Conservation (phyloP, 768 basidiomycete genomes). For the Lepiota brunneoincarnata region DNA sequence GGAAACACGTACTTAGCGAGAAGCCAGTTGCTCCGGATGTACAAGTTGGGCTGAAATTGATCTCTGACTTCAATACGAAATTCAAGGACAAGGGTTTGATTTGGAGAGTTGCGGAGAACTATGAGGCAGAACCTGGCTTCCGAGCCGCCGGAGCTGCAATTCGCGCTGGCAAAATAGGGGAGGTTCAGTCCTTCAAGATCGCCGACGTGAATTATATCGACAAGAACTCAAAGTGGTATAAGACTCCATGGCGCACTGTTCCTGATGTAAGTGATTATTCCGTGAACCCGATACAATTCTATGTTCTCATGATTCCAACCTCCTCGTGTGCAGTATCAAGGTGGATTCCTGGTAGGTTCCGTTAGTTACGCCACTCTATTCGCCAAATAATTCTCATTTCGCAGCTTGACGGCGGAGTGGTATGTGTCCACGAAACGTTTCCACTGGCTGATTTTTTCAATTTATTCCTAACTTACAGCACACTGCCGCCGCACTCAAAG, state of each 20-base stretch:
- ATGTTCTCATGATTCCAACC: slow-evolving; percentile 8
- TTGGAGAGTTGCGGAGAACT: slow-evolving; percentile 84
- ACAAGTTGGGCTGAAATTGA: slow-evolving; percentile 56
- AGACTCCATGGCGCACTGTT: slow-evolving; percentile 79
- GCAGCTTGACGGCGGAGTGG: slow-evolving; percentile 78
- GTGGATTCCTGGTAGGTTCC: slow-evolving; percentile 71
- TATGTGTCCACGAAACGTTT: slow-evolving; percentile 30
- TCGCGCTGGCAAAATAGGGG: slow-evolving; percentile 63
- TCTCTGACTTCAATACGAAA: slow-evolving; percentile 59
- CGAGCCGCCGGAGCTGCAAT: slow-evolving; percentile 48
- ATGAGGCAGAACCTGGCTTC: slow-evolving; percentile 62
- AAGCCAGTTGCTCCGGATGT: slow-evolving; percentile 82
- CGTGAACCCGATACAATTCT: slow-evolving; percentile 6
- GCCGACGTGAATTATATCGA: slow-evolving; percentile 51
- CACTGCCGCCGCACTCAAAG: slow-evolving; percentile 60
- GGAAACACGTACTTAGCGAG: slow-evolving; percentile 88
- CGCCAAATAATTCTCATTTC: slow-evolving; percentile 3
- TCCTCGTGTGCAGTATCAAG: slow-evolving; percentile 55
- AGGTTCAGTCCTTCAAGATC: slow-evolving; percentile 65
- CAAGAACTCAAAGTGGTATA: slow-evolving; percentile 70
- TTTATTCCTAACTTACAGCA: slow-evolving; percentile 41
- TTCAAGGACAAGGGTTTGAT: slow-evolving; percentile 68
- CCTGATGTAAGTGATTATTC: slow-evolving; percentile 65
- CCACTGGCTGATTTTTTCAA: background rate
- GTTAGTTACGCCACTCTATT: background rate